Evolutionary conservation across 106 monocot genomes (phyloP).

Genomic region (Dioscorea zingiberensis): DNA sequence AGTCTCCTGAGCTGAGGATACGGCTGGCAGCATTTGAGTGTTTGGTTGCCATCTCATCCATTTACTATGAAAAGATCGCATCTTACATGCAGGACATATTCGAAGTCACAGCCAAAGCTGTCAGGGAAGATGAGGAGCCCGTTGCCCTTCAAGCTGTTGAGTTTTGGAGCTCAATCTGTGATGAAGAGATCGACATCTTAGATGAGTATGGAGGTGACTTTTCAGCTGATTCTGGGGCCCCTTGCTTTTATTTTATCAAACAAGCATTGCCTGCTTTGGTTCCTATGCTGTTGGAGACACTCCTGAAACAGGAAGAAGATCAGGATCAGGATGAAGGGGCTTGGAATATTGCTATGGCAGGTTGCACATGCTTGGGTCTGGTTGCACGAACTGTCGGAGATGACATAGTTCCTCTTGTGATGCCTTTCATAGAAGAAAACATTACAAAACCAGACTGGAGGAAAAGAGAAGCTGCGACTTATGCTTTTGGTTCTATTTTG

Average conservation of each 20-base stretch:
- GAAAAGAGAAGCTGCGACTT: conserved; percentile 40
- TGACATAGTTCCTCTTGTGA: conserved; percentile 41
- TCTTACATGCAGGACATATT: conserved; percentile 89
- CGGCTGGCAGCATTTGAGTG: conserved; percentile 90
- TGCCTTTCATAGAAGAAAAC: conserved; percentile 39
- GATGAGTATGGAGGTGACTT: conserved; percentile 37
- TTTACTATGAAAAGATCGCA: conserved; percentile 80
- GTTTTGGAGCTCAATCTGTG: conserved; percentile 42
- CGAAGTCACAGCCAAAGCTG: conserved; percentile 79
- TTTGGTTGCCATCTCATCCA: conserved; percentile 78
- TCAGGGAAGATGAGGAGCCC: conserved; percentile 80
- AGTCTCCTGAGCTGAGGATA: conserved; percentile 70
- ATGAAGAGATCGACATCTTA: conserved; percentile 41
- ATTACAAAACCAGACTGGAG: conserved; percentile 26
- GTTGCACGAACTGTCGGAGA: conserved; percentile 43
- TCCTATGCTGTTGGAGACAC: conserved; percentile 35
- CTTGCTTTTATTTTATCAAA: conserved; percentile 39
- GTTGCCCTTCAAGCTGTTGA: conserved; percentile 49
- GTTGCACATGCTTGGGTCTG: conserved; percentile 39
- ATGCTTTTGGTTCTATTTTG: conserved; percentile 41
- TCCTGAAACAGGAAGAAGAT: conserved; percentile 41
- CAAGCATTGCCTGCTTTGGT: conserved; percentile 32
- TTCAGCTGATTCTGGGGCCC: conserved; percentile 28
- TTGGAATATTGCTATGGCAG: conserved; percentile 47
- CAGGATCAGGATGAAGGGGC: conserved; percentile 41